Percentiles rank a stretch among this genome's conserved stretches.
These are phyloP conservation scores for Apophysomyces ossiformis DNA, from an alignment of 371 early-diverging fungal genomes.

Conservation along the genomic window DNA sequence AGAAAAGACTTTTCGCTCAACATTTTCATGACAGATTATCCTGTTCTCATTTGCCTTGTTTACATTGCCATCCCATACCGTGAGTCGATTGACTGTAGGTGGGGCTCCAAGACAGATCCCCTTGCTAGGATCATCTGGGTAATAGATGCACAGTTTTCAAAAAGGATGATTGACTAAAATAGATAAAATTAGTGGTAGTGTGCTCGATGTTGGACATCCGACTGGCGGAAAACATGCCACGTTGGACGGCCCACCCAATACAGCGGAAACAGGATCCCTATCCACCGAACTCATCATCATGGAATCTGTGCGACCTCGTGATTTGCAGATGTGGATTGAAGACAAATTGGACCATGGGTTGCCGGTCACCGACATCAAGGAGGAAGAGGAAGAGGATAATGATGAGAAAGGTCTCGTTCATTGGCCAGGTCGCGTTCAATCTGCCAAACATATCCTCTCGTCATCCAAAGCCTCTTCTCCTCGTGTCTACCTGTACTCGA, in stretches of 20 bases:
- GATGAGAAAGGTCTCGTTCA: constrained; percentile 18
- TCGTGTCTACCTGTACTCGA: constrained; percentile 42
- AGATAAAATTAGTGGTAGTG: neutral
- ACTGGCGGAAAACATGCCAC: constrained; percentile 1
- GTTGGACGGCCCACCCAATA: constrained; percentile 12
- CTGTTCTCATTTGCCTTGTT: constrained; percentile 67
- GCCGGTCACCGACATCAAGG: neutral
- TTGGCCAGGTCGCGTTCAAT: constrained; percentile 9
- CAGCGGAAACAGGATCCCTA: constrained; percentile 4
- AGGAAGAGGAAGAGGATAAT: neutral
- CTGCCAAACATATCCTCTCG: neutral
- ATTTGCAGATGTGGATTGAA: constrained; percentile 32
- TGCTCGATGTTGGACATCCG: constrained; percentile 1
- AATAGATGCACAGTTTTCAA: neutral
- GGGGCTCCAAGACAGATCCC: constrained; percentile 37
- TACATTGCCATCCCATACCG: constrained; percentile 54
- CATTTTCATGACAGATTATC: constrained; percentile 46
- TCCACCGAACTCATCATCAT: constrained; percentile 13
- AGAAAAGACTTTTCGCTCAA: neutral
- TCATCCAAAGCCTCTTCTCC: neutral
- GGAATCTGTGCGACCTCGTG: constrained; percentile 44
- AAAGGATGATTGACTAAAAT: neutral
- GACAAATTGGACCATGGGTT: constrained; percentile 1
- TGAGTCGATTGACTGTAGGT: constrained; percentile 59
- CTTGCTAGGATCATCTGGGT: constrained; percentile 24